phyloP scores from a whole-genome alignment of 2,329 filamentous ascomycete species.

The Fusarium graminum region DNA sequence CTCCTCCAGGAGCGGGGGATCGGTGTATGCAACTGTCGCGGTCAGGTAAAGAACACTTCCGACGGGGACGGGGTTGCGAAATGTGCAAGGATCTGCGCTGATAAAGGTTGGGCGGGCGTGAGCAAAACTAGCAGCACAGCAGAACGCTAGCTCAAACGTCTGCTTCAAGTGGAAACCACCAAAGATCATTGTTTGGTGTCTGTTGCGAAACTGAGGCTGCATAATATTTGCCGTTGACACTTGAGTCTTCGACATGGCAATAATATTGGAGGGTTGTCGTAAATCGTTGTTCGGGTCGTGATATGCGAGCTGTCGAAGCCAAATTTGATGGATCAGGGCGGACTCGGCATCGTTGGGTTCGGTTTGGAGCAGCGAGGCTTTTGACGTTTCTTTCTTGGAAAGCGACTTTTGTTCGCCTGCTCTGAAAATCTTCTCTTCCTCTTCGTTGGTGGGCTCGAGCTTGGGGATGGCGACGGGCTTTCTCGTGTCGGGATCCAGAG shows the following conservation, averaged over 20 bases:
- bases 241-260: constrained; percentile 49
- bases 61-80: constrained; percentile 50
- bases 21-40: constrained; percentile 50
- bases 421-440: constrained; percentile 49
- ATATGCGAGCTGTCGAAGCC: constrained; percentile 49
- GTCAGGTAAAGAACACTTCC: constrained; percentile 50
- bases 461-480: constrained; percentile 48
- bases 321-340: constrained; percentile 50
- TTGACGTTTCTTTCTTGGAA: constrained; percentile 44
- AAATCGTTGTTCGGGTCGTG: constrained; percentile 48
- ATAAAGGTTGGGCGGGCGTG: constrained; percentile 51
- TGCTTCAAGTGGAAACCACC: constrained; percentile 52
- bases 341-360: constrained; percentile 50
- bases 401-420: constrained; percentile 48
- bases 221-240: constrained; percentile 49
- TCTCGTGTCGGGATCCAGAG: constrained; percentile 48
- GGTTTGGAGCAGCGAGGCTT: constrained; percentile 46
- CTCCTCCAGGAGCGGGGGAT: constrained; percentile 49
- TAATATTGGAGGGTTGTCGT: constrained; percentile 46
- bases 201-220: constrained; percentile 50
- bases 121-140: constrained; percentile 51
- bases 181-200: constrained; percentile 52
- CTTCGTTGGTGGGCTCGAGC: constrained; percentile 44
- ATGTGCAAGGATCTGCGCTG: constrained; percentile 50
- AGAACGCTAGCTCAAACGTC: constrained; percentile 51